These are phyloP conservation scores for Kluyveromyces lactis DNA, from an alignment of 805 yeast species.

Conservation along the genomic window DNA sequence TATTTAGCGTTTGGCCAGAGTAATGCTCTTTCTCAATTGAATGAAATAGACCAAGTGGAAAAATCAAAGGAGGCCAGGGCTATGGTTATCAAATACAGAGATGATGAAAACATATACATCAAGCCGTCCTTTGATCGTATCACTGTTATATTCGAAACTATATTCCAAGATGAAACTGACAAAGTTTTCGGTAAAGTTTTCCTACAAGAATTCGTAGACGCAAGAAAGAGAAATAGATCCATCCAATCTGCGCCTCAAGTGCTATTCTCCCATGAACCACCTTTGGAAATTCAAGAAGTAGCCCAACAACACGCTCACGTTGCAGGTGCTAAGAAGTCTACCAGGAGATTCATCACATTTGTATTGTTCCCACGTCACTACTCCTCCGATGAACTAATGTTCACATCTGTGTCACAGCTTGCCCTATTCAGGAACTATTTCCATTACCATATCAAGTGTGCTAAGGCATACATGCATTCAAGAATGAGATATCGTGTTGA, in stretches of 20 bases:
- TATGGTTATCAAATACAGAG: constrained; percentile 67
- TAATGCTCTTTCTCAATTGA: constrained; percentile 46
- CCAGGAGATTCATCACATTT: constrained; percentile 44
- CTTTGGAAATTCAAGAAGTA: constrained; percentile 60
- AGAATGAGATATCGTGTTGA: constrained; percentile 96
- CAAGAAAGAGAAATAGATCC: constrained; percentile 84
- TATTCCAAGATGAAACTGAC: constrained; percentile 95
- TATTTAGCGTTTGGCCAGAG: constrained; percentile 77
- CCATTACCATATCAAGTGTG: constrained; percentile 97
- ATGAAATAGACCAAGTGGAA: constrained; percentile 20
- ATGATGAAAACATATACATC: constrained; percentile 83
- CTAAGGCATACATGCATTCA: constrained; percentile 96
- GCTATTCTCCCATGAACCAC: constrained; percentile 88
- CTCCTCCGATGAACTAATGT: constrained; percentile 42
- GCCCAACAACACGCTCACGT: constrained; percentile 23
- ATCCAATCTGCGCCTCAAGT: constrained; percentile 99
- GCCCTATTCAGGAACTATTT: constrained; percentile 91
- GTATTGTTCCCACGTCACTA: constrained; percentile 86
- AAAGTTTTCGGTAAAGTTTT: constrained; percentile 83
- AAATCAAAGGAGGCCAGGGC: constrained; percentile 9
- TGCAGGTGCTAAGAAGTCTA: constrained; percentile 37
- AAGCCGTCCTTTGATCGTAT: constrained; percentile 93
- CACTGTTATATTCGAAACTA: constrained; percentile 89
- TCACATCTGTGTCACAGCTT: constrained; percentile 63
- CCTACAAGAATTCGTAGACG: constrained; percentile 90